A percentile compares a stretch with the other conserved stretches of the same genome.
phyloP scores from a whole-genome alignment of 1,284 basidiomycete genomes.

The Vanrija sp. region DNA sequence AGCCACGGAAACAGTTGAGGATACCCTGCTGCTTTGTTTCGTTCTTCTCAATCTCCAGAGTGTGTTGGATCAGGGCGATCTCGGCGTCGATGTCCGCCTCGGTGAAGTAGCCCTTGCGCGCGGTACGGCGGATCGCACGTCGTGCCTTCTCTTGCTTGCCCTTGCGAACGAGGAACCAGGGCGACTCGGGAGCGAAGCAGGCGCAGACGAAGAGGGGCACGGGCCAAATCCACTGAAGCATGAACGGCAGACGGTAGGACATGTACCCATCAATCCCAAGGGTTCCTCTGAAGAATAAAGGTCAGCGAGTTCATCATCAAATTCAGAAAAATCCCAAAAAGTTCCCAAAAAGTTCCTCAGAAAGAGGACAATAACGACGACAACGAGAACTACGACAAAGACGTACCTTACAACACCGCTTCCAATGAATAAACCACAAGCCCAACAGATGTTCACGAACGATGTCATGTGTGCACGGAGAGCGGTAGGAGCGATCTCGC shows the following conservation, averaged over 20 bases:
- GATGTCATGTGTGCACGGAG: conserved; percentile 1
- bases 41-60: conserved; percentile 24
- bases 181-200: conserved; percentile 28
- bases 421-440: conserved; percentile 17
- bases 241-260: conserved; percentile 17
- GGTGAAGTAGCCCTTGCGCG: conserved; percentile 16
- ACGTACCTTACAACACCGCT: too few species aligned
- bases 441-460: conserved; percentile 51
- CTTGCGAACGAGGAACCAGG: conserved; percentile 37
- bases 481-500: conserved; percentile 50
- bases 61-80: conserved; percentile 32
- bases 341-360: too few species aligned
- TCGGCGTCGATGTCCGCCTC: conserved; percentile 18
- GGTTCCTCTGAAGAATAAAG: conserved; percentile 34
- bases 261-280: conserved; percentile 30
- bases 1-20: conserved; percentile 47
- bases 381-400: too few species aligned
- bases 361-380: too few species aligned
- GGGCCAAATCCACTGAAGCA: conserved; percentile 46
- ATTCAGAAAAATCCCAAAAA: too few species aligned
- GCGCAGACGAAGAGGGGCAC: conserved; percentile 36
- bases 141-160: conserved; percentile 30
- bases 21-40: conserved; percentile 1
- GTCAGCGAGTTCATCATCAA: too few species aligned
- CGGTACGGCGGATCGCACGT: conserved; percentile 16